Evolutionary conservation across 176 grass and related monocot species (phyloP).

Genomic region (Aegilops bicornis): DNA sequence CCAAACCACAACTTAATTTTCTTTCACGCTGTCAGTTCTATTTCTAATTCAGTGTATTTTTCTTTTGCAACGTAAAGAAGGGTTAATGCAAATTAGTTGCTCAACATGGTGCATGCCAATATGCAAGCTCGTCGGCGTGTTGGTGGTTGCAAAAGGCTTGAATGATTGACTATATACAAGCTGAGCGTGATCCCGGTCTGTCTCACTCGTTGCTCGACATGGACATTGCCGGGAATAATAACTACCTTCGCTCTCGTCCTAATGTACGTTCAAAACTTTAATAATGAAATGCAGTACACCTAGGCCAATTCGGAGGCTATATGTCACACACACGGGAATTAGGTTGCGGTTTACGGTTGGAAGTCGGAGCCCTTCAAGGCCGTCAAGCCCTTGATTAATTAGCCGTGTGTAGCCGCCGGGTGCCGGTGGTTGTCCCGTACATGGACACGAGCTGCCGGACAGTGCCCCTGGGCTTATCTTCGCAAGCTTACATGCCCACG

Average conservation of each 20-base stretch:
- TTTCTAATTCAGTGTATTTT: no score
- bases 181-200: neutral
- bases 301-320: neutral
- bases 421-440: neutral
- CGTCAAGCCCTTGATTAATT: neutral
- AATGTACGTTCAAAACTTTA: neutral
- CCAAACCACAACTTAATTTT: neutral
- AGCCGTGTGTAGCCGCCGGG: neutral
- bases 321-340: neutral
- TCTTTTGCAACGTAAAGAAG: no score
- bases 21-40: no score
- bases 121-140: neutral
- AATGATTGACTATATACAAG: neutral
- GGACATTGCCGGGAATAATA: neutral
- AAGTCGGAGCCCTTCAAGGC: neutral
- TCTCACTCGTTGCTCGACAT: neutral
- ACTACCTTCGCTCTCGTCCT: neutral
- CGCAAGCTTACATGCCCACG: neutral
- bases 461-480: neutral
- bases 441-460: neutral
- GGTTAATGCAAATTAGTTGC: no score
- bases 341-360: neutral
- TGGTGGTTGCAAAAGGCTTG: neutral
- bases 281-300: neutral
- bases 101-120: no score